Conservation (phyloP, 2,329 filamentous ascomycete species). For the Aspergillus sergii region DNA sequence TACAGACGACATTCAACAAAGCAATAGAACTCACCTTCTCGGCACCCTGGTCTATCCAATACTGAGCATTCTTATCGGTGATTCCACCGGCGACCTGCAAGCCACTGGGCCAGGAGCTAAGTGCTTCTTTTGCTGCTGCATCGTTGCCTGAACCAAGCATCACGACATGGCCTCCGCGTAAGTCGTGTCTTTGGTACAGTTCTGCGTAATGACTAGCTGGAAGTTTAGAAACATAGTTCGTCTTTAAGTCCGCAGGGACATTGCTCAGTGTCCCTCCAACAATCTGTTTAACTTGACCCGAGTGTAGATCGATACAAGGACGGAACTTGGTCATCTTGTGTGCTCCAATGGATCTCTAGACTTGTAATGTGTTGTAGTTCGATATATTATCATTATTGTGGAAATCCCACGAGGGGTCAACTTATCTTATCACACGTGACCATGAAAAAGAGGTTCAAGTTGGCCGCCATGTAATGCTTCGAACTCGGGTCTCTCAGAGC, state of each 20-base stretch:
- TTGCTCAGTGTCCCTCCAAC: conserved; percentile 88
- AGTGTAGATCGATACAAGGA: conserved; percentile 95
- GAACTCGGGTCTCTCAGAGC: not conserved
- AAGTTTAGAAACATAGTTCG: conserved; percentile 87
- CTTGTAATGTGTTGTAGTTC: conserved; percentile 14
- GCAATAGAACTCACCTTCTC: conserved; percentile 68
- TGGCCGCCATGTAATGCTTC: not conserved
- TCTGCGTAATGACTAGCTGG: conserved; percentile 78
- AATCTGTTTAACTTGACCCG: conserved; percentile 98
- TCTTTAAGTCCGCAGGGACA: conserved; percentile 69
- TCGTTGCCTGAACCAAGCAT: conserved; percentile 92
- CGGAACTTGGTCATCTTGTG: conserved; percentile 83
- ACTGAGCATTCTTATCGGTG: conserved; percentile 76
- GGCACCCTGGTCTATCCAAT: conserved; percentile 86
- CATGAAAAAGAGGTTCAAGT: conserved; percentile 18
- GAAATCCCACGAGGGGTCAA: conserved; percentile 20
- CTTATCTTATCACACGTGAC: conserved; percentile 46
- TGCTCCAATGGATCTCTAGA: conserved; percentile 9
- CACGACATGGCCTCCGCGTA: conserved; percentile 88
- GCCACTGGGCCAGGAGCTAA: conserved; percentile 75
- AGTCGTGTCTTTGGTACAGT: conserved; percentile 74
- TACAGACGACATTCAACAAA: not conserved
- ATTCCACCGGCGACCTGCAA: conserved; percentile 96
- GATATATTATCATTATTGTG: conserved; percentile 20
- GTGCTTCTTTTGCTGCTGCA: conserved; percentile 73